Base-by-base conservation (phyloP, 1,139 yeast species). In the Meyerozyma guilliermondii region DNA sequence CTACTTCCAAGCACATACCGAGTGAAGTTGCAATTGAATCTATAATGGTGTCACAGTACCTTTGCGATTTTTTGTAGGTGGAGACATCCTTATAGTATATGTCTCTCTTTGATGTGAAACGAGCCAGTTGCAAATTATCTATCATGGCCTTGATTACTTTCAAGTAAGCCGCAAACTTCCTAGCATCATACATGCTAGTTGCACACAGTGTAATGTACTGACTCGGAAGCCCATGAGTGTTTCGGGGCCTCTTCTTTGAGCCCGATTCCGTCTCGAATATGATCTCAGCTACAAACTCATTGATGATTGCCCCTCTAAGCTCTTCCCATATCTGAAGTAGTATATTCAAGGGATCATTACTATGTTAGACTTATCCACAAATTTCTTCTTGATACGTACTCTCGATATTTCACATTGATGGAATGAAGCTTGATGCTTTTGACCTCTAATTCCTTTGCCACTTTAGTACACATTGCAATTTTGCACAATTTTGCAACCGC, bases 51-150 rank as follows among this genome's bases (percentile, higher is more conserved):
- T 78, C 76, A 2, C 81, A 79, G 5, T 49, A 56, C 1, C 49
- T 16, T 53, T 85, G 92, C 1, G 55, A 55, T 18, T 44, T 44
- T 29, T 59, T 55, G 56, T 81, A 86, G 6, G 83, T 54, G 7
- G 60, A 65, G 0, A 81, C 87, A 53, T 84, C 84, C 44, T 73
- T 74, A 56, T 86, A 86, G 59, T 69, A 86, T 0, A 86, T 48
- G 51, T 85, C 91, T 46, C 95, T 62, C 44, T 73, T 71, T 0
- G 91, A 81, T 0, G 76, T 68, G 2, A 11, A 33, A 5, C 24
- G 13, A 17, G 23, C 13, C 24, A 17, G 26, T 18, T 33, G 24
- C 36, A 33, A 33, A 14, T 33, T 33, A 11, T 33, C 4, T 10
- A 33, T 17, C 16, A 33, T 33, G 5, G 23, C 20, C 11, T 20